Evolutionary conservation across 805 yeast species (phyloP).

Genomic region (Nakazawaea holstii): DNA sequence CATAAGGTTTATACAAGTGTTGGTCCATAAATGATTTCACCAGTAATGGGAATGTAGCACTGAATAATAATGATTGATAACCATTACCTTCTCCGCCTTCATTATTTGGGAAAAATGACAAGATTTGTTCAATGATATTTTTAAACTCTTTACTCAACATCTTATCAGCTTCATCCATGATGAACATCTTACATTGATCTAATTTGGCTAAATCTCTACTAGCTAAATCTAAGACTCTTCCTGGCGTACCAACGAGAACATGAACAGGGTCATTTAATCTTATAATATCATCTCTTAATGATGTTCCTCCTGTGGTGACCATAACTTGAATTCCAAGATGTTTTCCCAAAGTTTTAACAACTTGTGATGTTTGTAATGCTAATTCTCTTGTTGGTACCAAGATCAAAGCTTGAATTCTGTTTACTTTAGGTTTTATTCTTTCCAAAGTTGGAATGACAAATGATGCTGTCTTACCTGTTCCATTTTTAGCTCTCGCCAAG

Average conservation of each 20-base stretch:
- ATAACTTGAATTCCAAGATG: slow-evolving; percentile 89
- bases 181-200: slow-evolving; percentile 77
- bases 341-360: slow-evolving; percentile 90
- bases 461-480: slow-evolving; percentile 98
- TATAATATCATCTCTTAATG: slow-evolving; percentile 86
- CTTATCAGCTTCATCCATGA: slow-evolving; percentile 99
- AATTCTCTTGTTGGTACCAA: slow-evolving; percentile 97
- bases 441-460: slow-evolving; percentile 92
- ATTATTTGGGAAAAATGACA: slow-evolving; percentile 65
- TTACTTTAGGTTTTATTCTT: slow-evolving; percentile 75
- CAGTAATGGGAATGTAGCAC: slow-evolving; percentile 94
- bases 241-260: slow-evolving; percentile 95
- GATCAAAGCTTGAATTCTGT: slow-evolving; percentile 86
- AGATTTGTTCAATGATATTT: slow-evolving; percentile 78
- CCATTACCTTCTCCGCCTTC: slow-evolving; percentile 31
- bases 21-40: slow-evolving; percentile 90
- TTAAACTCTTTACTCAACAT: slow-evolving; percentile 90
- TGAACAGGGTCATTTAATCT: slow-evolving; percentile 93
- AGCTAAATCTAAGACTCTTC: slow-evolving; percentile 93
- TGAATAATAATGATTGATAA: slow-evolving; percentile 81
- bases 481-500: slow-evolving; percentile 96
- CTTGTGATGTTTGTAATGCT: slow-evolving; percentile 96
- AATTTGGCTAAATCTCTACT: slow-evolving; percentile 83
- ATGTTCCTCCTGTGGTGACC: slow-evolving; percentile 99
- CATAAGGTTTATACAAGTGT: slow-evolving; percentile 87